Evolutionary conservation across 305 asterid species (phyloP), one percentile per base, ranked within the genome.

Genomic region (Lippia alba): DNA sequence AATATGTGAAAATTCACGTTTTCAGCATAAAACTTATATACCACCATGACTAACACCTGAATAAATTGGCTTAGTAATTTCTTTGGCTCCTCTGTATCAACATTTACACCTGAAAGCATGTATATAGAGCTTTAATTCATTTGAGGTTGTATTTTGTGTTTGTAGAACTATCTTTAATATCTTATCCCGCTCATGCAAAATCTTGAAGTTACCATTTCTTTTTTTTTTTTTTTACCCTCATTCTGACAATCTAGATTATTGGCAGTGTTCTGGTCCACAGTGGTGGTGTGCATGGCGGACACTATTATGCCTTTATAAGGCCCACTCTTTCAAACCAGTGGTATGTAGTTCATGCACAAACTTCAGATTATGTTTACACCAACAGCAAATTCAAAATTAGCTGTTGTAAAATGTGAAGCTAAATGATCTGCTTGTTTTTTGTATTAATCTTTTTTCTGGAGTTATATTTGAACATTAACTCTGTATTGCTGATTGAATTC

Each of bases 231-330:
- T 44, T 49, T 24, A 1, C 3, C 55, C 60, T 24, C 36, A 34
- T 69, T 34, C 34, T 76, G 66, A 68, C 67, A 46, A 49, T 33
- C 68, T 72, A 36, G 40, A 46, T 66, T 75, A 56, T 58, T 81
- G 54, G 75, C 92, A 87, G 90, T 74, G 88, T 87, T 61, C 79
- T 87, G 79, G 92, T 86, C 78, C 92, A 86, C 75, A 86, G 89
- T 56, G 92, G 92, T 67, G 92, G 89, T 60, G 83, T 86, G 81
- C 88, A 86, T 12, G 84, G 89, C 56, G 92, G 92, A 16, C 89
- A 84, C 72, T 86, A 84, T 75, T 82, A 83, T 77, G 92, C 84
- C 73, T 82, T 82, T 73, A 80, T 84, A 75, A 70, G 86, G 82
- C 88, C 90, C 64, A 81, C 85, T 78, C 86, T 87, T 73, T 81